Evolutionary conservation across 116 monocot species (phyloP).

Genomic region (Cymodocea nodosa): DNA sequence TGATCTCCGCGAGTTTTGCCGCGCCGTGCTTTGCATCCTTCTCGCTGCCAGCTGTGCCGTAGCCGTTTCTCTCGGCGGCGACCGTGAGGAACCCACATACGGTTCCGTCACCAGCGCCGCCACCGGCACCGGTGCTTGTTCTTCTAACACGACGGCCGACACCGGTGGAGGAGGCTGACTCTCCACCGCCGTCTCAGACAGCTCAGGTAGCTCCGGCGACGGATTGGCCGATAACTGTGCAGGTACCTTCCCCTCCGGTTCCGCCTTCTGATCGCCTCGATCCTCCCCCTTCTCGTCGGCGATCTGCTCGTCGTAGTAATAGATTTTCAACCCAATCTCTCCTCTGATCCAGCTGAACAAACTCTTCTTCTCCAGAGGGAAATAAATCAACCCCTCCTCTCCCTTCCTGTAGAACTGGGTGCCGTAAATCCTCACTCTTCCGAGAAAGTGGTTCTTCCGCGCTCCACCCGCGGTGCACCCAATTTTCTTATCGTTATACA

Average conservation of each 20-base stretch:
- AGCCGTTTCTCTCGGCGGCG: neutral
- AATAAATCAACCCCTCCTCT: constrained; percentile 86
- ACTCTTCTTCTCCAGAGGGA: constrained; percentile 77
- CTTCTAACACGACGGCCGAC: constrained; percentile 32
- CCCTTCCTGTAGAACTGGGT: constrained; percentile 61
- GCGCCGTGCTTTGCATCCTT: constrained; percentile 39
- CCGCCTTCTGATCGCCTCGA: constrained; percentile 4
- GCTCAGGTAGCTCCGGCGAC: constrained; percentile 20
- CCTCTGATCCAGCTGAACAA: constrained; percentile 79
- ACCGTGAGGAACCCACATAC: neutral
- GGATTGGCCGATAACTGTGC: neutral
- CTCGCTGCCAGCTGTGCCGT: constrained; percentile 32
- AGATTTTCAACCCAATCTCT: constrained; percentile 84
- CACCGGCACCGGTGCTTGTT: constrained; percentile 8
- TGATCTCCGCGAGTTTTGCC: constrained; percentile 2
- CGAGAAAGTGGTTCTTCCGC: constrained; percentile 79
- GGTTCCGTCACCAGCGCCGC: constrained; percentile 9
- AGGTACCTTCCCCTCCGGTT: neutral
- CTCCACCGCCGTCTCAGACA: constrained; percentile 68
- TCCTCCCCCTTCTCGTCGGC: constrained; percentile 20
- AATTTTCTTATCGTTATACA: constrained; percentile 58
- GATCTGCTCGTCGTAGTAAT: constrained; percentile 49
- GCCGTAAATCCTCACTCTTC: constrained; percentile 67
- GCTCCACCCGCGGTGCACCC: constrained; percentile 17
- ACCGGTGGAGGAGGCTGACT: constrained; percentile 39